Base-by-base conservation (phyloP, 306 rosid genomes). In the Trifolium pratense region DNA sequence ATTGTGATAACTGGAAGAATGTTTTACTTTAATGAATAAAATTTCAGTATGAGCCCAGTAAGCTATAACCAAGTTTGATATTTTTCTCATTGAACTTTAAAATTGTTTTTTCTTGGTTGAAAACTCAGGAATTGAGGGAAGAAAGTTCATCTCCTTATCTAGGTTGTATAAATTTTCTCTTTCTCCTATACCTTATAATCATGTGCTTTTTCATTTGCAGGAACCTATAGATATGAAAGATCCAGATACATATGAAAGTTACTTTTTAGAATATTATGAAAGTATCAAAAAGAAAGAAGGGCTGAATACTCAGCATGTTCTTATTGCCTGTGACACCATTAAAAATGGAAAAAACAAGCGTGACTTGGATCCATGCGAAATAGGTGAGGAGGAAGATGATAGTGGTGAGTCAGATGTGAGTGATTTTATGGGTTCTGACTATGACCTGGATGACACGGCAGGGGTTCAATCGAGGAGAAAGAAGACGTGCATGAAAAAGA, bases 181-280 rank as follows among this genome's bases (percentile, higher is more conserved):
- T 53, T 36, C 18, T 71, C 57, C 72, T 71, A 42, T 61, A 26
- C 70, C 62, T 73, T 70, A 60, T 79, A 65, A 65, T 68, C 34
- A n/a, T 40, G 37, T 81, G 34, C 16, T 62, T 71, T 63, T 59
- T 79, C 31, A 40, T 78, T 76, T 69, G 60, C 84, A 86, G 91
- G 90, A 21, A 32, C 63, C 70, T 72, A 63, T 92, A 71, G 89
- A 92, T 74, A 85, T 92, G 74, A 75, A 80, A 34, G 88, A 88
- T 60, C 67, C 26, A 70, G 78, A 79, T 7, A 89, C 93, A 6
- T 77, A 61, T 12, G 96, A 92, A 77, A 72, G 59, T 68, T 78
- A 80, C 20, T 92, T 88, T 81, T 40, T 55, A 71, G 89, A 86
- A 9, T 89, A 88, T 70, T 89, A 89, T 88, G 73, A 85, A 48